Evolutionary conservation across 768 basidiomycete genomes (phyloP), one percentile per base, ranked within the genome.

Genomic region (Rhodotorula sphaerocarpa): DNA sequence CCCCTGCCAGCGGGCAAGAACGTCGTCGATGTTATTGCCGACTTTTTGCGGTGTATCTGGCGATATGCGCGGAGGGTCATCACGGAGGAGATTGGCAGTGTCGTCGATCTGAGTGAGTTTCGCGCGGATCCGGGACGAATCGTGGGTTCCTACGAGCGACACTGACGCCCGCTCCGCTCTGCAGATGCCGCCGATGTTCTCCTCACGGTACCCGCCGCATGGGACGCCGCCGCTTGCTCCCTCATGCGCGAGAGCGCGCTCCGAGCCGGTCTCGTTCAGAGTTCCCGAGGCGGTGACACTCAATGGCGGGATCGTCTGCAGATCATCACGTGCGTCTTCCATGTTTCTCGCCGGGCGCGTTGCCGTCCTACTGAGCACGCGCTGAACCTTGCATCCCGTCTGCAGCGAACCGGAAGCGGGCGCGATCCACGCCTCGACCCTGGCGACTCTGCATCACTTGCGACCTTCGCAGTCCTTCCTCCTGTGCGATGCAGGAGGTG

Each of bases 401-500:
- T 23, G 34, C 56, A 83, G 82, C 27, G 83, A 83, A 65, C 82
- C 83, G 33, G 89, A 90, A 75, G 89, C 90, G 3, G 89, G 88
- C n/a, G 90, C 90, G 12, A 86, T 90, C 14, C 89, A 92, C 63
- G 90, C 88, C 63, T 87, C 86, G 5, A 83, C 86, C 62, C 78
- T 91, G 55, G 87, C 86, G 34, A 83, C 86, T 62, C 77, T 91
- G 5, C 87, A 90, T 75, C 84, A 84, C 67, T 77, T 91, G 57
- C 83, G 82, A 54, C 81, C 87, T 0, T 85, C 84, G 27, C 88
- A 91, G 72, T 88, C 84, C 66, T 91, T 91, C 73, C 84, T 91
- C 74, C 86, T 92, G n/a, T 88, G 86, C 72, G 90, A 92, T 75
- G 88, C 88, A 25, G 89, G 87, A 72, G 87, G 88, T 73, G 87